These are phyloP conservation scores for Pichia occidentalis DNA, from an alignment of 805 yeast species.

Conservation along the genomic window DNA sequence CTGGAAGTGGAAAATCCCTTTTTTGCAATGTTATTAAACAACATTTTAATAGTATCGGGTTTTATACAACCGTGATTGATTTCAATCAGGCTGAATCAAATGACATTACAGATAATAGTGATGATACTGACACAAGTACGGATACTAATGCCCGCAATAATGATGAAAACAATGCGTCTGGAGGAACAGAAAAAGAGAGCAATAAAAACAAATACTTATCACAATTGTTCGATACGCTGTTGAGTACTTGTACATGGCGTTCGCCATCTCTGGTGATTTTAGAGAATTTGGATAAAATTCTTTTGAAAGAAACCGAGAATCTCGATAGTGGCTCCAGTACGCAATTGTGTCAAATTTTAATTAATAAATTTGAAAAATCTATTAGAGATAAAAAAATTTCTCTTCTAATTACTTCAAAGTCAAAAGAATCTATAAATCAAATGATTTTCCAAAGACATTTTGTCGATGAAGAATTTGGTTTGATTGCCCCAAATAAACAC, in stretches of 20 bases:
- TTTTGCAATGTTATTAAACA: conserved; percentile 38
- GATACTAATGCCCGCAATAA: neutral
- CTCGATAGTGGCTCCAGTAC: conserved; percentile 54
- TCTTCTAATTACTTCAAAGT: conserved; percentile 54
- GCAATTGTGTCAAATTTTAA: conserved; percentile 59
- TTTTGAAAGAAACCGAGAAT: conserved; percentile 56
- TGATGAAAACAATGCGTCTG: neutral
- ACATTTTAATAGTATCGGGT: conserved; percentile 35
- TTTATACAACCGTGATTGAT: conserved; percentile 38
- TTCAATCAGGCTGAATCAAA: conserved; percentile 36
- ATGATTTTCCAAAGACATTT: conserved; percentile 61
- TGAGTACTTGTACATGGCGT: conserved; percentile 51
- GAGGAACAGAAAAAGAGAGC: conserved; percentile 4
- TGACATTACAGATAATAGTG: conserved; percentile 43
- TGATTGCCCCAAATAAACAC: conserved; percentile 64
- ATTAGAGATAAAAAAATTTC: conserved; percentile 45
- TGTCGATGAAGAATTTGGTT: conserved; percentile 52
- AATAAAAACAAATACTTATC: conserved; percentile 18
- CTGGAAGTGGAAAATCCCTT: conserved; percentile 79
- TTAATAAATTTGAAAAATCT: conserved; percentile 37
- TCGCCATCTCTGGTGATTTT: conserved; percentile 68
- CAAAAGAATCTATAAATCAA: conserved; percentile 60
- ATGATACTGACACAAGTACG: neutral
- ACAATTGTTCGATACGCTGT: conserved; percentile 42
- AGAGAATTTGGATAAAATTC: conserved; percentile 70